phyloP scores from a whole-genome alignment of 2,329 filamentous ascomycete species.

The Fusarium pseudocircinatum region DNA sequence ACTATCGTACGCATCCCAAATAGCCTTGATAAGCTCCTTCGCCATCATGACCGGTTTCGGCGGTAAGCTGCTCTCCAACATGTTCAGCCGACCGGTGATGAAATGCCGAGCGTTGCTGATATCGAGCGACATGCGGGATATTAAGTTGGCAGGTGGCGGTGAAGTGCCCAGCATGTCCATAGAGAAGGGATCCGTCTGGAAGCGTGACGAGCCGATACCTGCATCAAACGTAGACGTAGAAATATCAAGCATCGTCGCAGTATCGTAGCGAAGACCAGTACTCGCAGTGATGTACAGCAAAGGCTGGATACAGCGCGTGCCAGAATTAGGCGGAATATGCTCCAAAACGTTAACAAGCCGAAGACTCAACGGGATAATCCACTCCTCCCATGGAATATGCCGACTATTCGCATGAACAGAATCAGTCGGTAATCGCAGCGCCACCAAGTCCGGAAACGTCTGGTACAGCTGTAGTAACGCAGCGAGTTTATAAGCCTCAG shows the following conservation, averaged over 20 bases:
- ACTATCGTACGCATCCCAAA: slow-evolving; percentile 54
- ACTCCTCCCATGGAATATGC: slow-evolving; percentile 48
- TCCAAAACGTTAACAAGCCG: slow-evolving; percentile 47
- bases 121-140: slow-evolving; percentile 47
- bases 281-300: slow-evolving; percentile 51
- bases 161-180: slow-evolving; percentile 21
- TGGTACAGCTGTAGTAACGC: slow-evolving; percentile 53
- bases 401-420: slow-evolving; percentile 30
- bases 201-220: background rate
- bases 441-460: slow-evolving; percentile 51
- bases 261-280: slow-evolving; percentile 46
- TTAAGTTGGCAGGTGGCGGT: slow-evolving; percentile 19
- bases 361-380: slow-evolving; percentile 49
- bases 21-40: slow-evolving; percentile 52
- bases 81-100: slow-evolving; percentile 50
- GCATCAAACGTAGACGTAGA: slow-evolving; percentile 22
- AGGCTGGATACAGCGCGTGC: slow-evolving; percentile 51
- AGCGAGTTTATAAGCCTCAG: slow-evolving; percentile 53
- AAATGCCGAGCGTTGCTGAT: slow-evolving; percentile 52
- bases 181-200: slow-evolving; percentile 10
- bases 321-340: slow-evolving; percentile 48
- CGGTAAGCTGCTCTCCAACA: slow-evolving; percentile 52
- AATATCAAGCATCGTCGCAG: slow-evolving; percentile 25
- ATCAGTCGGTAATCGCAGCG: slow-evolving; percentile 43
- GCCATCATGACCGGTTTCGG: slow-evolving; percentile 55